Conservation (phyloP, 495 filamentous ascomycete species). For the Chaetomium tenue region DNA sequence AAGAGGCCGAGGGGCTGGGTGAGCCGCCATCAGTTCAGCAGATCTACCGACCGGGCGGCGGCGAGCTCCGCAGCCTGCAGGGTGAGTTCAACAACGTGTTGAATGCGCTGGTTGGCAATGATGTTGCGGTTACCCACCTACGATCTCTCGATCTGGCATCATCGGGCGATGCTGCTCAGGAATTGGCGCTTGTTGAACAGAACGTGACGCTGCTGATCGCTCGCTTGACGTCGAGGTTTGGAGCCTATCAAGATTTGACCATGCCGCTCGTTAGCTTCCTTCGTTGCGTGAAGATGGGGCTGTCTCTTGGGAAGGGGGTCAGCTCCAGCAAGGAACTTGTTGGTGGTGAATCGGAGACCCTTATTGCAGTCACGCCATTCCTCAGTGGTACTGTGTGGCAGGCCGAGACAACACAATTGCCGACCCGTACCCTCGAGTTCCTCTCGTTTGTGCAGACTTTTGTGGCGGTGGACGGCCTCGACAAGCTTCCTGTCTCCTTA, state of each 20-base stretch:
- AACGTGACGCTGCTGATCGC: conserved; percentile 68
- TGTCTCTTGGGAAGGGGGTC: conserved; percentile 57
- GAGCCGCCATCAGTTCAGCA: conserved; percentile 52
- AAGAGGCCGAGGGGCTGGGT: conserved; percentile 62
- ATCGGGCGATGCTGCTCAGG: conserved; percentile 37
- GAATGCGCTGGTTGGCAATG: conserved; percentile 58
- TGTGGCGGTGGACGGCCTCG: conserved; percentile 43
- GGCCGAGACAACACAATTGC: conserved; percentile 26
- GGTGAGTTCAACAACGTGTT: conserved; percentile 78
- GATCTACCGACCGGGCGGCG: conserved; percentile 67
- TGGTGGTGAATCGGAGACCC: conserved; percentile 34
- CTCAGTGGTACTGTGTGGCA: conserved; percentile 49
- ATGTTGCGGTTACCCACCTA: conserved; percentile 46
- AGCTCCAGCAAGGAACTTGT: conserved; percentile 29
- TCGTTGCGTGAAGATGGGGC: conserved; percentile 71
- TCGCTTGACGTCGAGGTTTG: conserved; percentile 64
- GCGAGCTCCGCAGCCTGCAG: conserved; percentile 69
- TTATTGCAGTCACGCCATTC: conserved; percentile 62
- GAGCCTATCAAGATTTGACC: conserved; percentile 80
- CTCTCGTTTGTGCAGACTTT: conserved; percentile 42
- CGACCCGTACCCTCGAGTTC: conserved; percentile 50
- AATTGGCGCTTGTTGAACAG: conserved; percentile 59
- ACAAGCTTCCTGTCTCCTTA: conserved; percentile 35
- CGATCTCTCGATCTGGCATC: conserved; percentile 33
- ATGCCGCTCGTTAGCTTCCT: conserved; percentile 77